These are phyloP conservation scores for Fusarium siculi DNA, from an alignment of 2,329 filamentous ascomycete genomes.

Conservation along the genomic window DNA sequence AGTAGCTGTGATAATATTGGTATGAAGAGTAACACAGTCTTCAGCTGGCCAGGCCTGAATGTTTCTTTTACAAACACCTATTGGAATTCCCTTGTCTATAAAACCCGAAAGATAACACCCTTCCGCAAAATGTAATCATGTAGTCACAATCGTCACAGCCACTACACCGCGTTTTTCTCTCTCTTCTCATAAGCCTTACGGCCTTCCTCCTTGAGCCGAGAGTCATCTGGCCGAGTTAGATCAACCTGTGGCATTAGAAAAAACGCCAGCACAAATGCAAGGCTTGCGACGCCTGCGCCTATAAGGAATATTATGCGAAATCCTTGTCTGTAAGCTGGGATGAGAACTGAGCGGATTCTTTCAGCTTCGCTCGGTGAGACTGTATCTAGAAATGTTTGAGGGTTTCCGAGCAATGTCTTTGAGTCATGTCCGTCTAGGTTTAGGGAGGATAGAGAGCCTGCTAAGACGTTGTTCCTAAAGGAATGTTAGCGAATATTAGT, in stretches of 20 bases:
- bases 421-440: slow-evolving; percentile 34
- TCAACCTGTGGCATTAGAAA: slow-evolving; percentile 54
- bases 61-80: neutral
- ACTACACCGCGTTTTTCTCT: neutral
- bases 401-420: slow-evolving; percentile 48
- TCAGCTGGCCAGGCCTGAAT: no score
- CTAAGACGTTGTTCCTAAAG: slow-evolving; percentile 52
- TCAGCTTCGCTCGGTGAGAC: slow-evolving; percentile 46
- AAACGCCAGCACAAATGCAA: slow-evolving; percentile 52
- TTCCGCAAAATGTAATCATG: neutral
- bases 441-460: slow-evolving; percentile 43
- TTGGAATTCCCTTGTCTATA: neutral
- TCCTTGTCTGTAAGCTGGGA: slow-evolving; percentile 51
- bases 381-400: slow-evolving; percentile 46
- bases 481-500: neutral
- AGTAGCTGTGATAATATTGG: neutral
- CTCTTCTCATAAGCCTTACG: slow-evolving; percentile 36
- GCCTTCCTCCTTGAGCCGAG: slow-evolving; percentile 50
- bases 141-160: neutral
- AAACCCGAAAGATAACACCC: neutral
- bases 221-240: slow-evolving; percentile 51
- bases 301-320: slow-evolving; percentile 54
- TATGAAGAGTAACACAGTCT: neutral
- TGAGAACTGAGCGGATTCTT: slow-evolving; percentile 45
- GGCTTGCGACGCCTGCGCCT: slow-evolving; percentile 49